Base-by-base conservation (phyloP, 2,329 filamentous ascomycete species). In the Colletotrichum caudatum region DNA sequence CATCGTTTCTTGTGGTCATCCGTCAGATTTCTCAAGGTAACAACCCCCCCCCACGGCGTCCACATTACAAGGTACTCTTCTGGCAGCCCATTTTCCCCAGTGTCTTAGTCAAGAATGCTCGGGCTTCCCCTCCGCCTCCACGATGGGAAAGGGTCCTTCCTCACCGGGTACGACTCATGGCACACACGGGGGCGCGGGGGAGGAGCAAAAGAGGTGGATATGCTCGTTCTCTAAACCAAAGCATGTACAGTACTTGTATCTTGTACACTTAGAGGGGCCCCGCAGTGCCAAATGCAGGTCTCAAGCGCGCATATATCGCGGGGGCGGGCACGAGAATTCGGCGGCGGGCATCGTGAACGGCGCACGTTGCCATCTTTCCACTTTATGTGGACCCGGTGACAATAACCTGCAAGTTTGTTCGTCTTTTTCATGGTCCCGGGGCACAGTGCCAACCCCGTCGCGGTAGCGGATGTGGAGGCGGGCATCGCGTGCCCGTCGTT, bases 381-480 rank as follows among this genome's bases (percentile, higher is more conserved):
- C 53, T 46, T 37, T 26, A 59, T 48, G 64, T 63, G 64, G 69
- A 48, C 33, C 54, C 26, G 20, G 54, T 54, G 66, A 39, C 66
- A 23, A 20, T 12, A 51, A 39, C 5, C n/a, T 62, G 59, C n/a
- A 39, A 51, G 33, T 51, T 26, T 26, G 59, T 35, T 41, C 33
- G 12, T 23, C 12, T 63, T 68, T 68, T 59, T 64, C 64, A 69
- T 53, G 69, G 69, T 64, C 58, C 12, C 8, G 39, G 16, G 18
- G 26, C 20, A 71, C 65, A 69, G 65, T 48, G 64, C 46, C 56
- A 54, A 54, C 26, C 18, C 51, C 35, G 29, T 37, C 14, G 41
- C 33, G n/a, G 61, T 39, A 14, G 26, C 44, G 41, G 9, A 48
- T 20, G 33, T 29, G 29, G 56, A 70, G 44, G 46, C n/a, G 54